phyloP scores from a whole-genome alignment of 2,329 filamentous ascomycete species.

The Exophiala sp. region DNA sequence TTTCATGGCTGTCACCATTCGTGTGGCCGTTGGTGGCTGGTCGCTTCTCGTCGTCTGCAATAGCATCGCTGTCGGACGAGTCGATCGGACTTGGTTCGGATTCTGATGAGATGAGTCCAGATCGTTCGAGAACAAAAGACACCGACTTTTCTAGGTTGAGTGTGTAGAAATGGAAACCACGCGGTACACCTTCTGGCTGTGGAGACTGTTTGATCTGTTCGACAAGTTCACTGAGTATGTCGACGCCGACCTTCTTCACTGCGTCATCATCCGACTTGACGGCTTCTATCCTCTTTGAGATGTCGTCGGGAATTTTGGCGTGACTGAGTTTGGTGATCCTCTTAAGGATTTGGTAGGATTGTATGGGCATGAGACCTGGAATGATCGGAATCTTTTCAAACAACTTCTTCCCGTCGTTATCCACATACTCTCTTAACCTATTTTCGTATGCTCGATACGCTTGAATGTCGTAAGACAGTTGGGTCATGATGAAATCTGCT shows the following conservation, averaged over 20 bases:
- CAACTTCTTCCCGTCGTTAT: slow-evolving; percentile 52
- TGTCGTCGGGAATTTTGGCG: slow-evolving; percentile 69
- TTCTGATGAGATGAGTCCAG: slow-evolving; percentile 68
- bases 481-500: slow-evolving; percentile 97
- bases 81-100: slow-evolving; percentile 26
- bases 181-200: slow-evolving; percentile 49
- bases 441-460: slow-evolving; percentile 79
- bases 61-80: slow-evolving; percentile 45
- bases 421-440: slow-evolving; percentile 72
- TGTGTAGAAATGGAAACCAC: slow-evolving; percentile 96
- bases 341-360: slow-evolving; percentile 94
- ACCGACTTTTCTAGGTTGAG: slow-evolving; percentile 83
- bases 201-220: slow-evolving; percentile 69
- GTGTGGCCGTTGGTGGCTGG: not conserved
- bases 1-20: not conserved
- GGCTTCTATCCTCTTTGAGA: slow-evolving; percentile 60
- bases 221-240: slow-evolving; percentile 78
- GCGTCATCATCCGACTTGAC: slow-evolving; percentile 47
- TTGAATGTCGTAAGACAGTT: slow-evolving; percentile 88
- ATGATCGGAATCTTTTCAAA: slow-evolving; percentile 89
- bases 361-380: slow-evolving; percentile 94
- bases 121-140: slow-evolving; percentile 83
- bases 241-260: slow-evolving; percentile 47
- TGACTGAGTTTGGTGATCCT: slow-evolving; percentile 93
- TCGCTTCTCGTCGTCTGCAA: slow-evolving; percentile 39